These are phyloP conservation scores for Botrytis deweyae DNA, from an alignment of 2,329 filamentous ascomycete species.

Conservation along the genomic window DNA sequence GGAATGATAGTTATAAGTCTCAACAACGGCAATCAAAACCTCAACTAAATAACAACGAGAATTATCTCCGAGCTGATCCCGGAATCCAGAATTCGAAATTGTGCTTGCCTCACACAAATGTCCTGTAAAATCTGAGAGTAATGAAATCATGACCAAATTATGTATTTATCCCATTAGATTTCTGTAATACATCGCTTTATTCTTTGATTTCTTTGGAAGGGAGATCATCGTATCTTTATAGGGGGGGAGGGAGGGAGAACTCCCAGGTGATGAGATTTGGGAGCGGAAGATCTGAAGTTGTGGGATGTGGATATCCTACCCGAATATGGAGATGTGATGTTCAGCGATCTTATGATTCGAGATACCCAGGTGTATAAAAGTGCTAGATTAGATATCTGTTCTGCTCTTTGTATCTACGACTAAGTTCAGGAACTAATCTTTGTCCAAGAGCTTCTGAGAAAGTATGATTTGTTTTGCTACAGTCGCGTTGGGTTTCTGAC, in stretches of 20 bases:
- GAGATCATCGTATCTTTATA: rapidly evolving
- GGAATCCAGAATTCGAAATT: background rate
- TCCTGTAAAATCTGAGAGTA: rapidly evolving
- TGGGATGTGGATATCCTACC: background rate
- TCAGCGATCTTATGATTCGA: background rate
- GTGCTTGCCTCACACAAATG: rapidly evolving
- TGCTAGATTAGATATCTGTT: no score
- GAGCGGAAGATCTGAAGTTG: background rate
- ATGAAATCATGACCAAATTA: background rate
- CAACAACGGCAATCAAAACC: background rate
- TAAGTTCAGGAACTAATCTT: no score
- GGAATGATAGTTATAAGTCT: rapidly evolving
- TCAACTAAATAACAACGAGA: background rate
- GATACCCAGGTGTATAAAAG: background rate
- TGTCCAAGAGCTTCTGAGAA: background rate
- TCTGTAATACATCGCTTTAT: no score
- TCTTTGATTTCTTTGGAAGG: background rate
- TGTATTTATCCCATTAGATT: no score
- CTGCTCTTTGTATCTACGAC: background rate
- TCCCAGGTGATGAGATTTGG: rapidly evolving
- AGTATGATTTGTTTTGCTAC: background rate
- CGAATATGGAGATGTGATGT: no score
- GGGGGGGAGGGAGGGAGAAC: background rate
- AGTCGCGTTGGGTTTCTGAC: rapidly evolving
- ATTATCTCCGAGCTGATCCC: background rate